Percentiles rank a stretch among this genome's conserved stretches.
phyloP scores from a whole-genome alignment of 768 basidiomycete species.

The Stropharia rugosoannulata region DNA sequence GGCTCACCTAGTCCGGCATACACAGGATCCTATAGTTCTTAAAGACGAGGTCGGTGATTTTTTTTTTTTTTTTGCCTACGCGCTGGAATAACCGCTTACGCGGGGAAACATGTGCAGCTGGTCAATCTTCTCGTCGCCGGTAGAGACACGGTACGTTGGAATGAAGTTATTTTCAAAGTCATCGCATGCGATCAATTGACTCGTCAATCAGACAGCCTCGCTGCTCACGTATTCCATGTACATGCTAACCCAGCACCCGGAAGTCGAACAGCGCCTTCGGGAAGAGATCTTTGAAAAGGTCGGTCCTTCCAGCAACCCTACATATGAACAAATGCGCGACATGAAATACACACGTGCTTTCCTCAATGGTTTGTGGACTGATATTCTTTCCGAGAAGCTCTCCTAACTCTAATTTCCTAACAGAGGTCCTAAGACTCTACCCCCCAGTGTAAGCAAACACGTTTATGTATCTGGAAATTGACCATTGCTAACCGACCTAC shows the following conservation, averaged over 20 bases:
- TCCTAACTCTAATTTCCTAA: background rate
- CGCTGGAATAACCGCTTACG: background rate
- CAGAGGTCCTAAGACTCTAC: slow-evolving; percentile 43
- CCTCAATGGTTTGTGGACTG: slow-evolving; percentile 31
- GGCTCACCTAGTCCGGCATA: slow-evolving; percentile 49
- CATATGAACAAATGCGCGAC: slow-evolving; percentile 41
- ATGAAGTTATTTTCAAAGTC: background rate
- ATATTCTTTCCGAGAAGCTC: background rate
- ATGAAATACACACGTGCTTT: slow-evolving; percentile 38
- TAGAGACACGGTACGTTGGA: slow-evolving; percentile 46
- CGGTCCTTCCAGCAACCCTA: slow-evolving; percentile 34
- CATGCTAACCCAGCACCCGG: slow-evolving; percentile 41
- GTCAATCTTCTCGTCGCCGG: slow-evolving; percentile 60
- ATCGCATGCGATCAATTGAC: background rate
- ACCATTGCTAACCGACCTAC: background rate
- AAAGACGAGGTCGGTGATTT: slow-evolving; percentile 33
- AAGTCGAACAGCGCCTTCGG: slow-evolving; percentile 33
- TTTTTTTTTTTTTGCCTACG: background rate
- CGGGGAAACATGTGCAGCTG: slow-evolving; percentile 8
- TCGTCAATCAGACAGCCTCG: slow-evolving; percentile 30
- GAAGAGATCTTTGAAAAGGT: slow-evolving; percentile 38
- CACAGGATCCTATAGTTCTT: slow-evolving; percentile 39
- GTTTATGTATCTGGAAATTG: background rate
- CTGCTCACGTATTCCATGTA: slow-evolving; percentile 41
- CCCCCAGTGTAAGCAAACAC: slow-evolving; percentile 27